Evolutionary conservation across 2,329 filamentous ascomycete genomes (phyloP).

Genomic region (Fusarium sp.): DNA sequence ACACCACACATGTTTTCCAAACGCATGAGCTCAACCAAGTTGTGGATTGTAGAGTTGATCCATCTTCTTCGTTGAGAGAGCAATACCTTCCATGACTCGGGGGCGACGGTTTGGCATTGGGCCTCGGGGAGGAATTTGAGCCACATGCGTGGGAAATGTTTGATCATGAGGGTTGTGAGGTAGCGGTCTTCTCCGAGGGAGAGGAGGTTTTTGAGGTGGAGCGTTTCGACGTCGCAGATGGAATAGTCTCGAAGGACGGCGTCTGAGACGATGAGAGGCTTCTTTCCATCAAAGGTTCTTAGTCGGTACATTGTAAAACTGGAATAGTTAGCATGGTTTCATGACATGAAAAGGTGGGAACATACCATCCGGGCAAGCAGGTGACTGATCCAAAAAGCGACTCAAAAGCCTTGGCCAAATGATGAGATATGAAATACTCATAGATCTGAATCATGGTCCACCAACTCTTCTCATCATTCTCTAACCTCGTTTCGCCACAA

Average conservation of each 20-base stretch:
- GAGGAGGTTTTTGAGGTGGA: constrained; percentile 96
- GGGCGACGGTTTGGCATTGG: constrained; percentile 92
- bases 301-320: constrained; percentile 99
- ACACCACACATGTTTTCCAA: constrained; percentile 97
- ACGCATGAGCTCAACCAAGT: constrained; percentile 89
- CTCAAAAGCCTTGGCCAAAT: constrained; percentile 96
- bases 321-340: constrained; percentile 21
- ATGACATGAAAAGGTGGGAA: constrained; percentile 40
- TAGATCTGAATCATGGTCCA: constrained; percentile 99
- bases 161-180: constrained; percentile 97
- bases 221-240: constrained; percentile 89
- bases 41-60: constrained; percentile 99
- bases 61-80: constrained; percentile 98
- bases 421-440: constrained; percentile 99
- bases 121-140: constrained; percentile 97
- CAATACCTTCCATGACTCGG: constrained; percentile 92
- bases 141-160: constrained; percentile 94
- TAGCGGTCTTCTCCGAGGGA: constrained; percentile 97
- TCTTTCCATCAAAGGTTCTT: constrained; percentile 91
- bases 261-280: constrained; percentile 93
- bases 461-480: constrained; percentile 95
- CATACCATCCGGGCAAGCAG: constrained; percentile 98
- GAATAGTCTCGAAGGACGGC: constrained; percentile 89
- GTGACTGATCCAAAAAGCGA: constrained; percentile 98
- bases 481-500: constrained; percentile 94